Percentiles rank a stretch among this genome's conserved stretches.
Evolutionary conservation across 345 rosid genomes (phyloP).

Genomic region (Linum tenue): DNA sequence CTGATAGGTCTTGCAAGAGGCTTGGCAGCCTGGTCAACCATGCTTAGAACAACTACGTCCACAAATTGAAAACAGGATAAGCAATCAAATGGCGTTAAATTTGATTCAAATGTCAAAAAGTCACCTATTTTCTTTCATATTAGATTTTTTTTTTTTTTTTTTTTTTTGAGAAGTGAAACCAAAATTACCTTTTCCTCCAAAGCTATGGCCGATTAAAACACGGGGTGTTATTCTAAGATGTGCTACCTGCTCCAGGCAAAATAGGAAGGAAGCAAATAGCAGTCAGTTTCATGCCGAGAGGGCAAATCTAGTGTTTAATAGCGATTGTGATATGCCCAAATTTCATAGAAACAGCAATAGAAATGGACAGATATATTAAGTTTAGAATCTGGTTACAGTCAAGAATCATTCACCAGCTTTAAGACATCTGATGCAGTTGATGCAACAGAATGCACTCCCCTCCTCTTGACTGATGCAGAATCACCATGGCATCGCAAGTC

Average conservation of each 20-base stretch:
- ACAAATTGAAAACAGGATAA: conserved; percentile 21
- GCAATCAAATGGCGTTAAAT: conserved; percentile 15
- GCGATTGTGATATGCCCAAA: no score
- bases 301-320: not conserved
- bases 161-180: not conserved
- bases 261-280: not conserved
- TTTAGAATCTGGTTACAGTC: not conserved
- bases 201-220: conserved; percentile 88
- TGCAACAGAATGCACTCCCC: conserved; percentile 67
- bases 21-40: conserved; percentile 95
- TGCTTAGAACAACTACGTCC: conserved; percentile 74
- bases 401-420: conserved; percentile 51
- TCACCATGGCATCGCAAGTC: conserved; percentile 97
- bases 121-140: not conserved
- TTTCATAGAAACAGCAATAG: not conserved
- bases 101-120: conserved; percentile 4
- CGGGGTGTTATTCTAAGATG: conserved; percentile 78
- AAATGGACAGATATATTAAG: conserved; percentile 8
- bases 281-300: not conserved
- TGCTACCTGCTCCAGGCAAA: conserved; percentile 41
- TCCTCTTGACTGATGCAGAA: conserved; percentile 63
- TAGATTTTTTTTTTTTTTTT: no score
- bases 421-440: conserved; percentile 82
- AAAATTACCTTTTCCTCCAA: conserved; percentile 88
- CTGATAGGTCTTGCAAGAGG: conserved; percentile 93